Evolutionary conservation across 192 early-diverging fungal genomes (phyloP), one percentile per base, ranked within the genome.

Genomic region (Podila minutissima): DNA sequence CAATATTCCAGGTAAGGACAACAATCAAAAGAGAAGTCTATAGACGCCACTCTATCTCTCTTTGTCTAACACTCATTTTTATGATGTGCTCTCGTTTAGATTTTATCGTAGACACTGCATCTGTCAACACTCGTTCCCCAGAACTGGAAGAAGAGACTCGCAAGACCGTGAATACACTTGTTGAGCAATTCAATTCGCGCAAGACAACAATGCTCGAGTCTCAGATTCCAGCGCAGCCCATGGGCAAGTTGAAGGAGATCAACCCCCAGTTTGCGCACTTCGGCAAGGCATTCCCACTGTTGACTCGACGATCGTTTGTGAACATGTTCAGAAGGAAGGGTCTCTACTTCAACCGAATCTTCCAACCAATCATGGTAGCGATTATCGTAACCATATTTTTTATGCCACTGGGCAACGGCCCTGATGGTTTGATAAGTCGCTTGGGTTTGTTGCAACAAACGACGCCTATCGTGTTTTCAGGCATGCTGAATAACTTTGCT

Each of bases 331-430:
- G 76, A 15, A 71, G 72, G 20, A 81, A 81, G 55, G 76, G 76
- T 2, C 59, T 81, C 11, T 81, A 72, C 32, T 72, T 81, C 59
- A 81, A 81, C 57, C 61, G 76, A 28, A 41, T 69, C 33, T 29
- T 57, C 17, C 76, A 81, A 19, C 76, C 76, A 19, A 38, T 72
- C 2, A 50, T 73, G 22, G 70, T 73, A 5, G 66, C 51, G 6
- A 64, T 81, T 20, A 81, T 81, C n/a, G 72, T 81, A 71, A 60
- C 70, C 31, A 72, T 81, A 4, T 81, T 81, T 29, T 81, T 81
- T 65, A 28, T 71, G 0, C 70, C 76, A 3, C 19, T 81, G 26
- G 65, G 76, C 5, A 72, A 72, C 5, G 55, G 46, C 1, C 76
- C 76, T 11, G 57, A 24, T 9, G 76, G 61, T 59, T 66, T 81